Evolutionary conservation across 306 rosid genomes (phyloP).

Genomic region (Prunus mume): DNA sequence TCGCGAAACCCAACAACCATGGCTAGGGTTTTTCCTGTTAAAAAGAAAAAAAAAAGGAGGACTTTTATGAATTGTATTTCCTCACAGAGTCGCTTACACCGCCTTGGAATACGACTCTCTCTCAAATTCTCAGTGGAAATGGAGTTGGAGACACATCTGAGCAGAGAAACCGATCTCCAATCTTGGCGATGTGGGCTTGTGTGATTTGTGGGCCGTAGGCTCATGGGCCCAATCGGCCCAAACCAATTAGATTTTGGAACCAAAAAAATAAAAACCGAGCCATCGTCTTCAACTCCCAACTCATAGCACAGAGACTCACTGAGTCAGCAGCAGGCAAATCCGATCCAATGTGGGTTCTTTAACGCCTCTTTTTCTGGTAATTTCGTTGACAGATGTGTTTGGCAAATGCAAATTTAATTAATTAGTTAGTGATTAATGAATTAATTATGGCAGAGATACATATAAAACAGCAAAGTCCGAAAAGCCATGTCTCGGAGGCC

Average conservation of each 20-base stretch:
- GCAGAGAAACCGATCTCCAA: not conserved
- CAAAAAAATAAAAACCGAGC: not conserved
- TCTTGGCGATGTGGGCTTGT: not conserved
- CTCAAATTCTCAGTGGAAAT: not conserved
- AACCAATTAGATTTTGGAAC: not conserved
- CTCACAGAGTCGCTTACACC: not conserved
- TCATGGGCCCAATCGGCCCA: not conserved
- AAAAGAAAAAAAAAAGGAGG: not conserved
- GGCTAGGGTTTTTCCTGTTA: slow-evolving; percentile 18
- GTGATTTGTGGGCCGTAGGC: not conserved
- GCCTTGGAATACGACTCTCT: slow-evolving; percentile 12
- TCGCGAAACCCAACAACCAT: slow-evolving; percentile 33
- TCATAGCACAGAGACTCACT: not conserved
- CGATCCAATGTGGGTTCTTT: not conserved
- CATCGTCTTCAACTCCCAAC: not conserved
- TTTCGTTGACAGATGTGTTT: too few species aligned
- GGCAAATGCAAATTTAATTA: not conserved
- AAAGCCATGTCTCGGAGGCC: slow-evolving; percentile 57
- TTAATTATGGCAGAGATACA: not conserved
- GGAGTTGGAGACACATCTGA: not conserved
- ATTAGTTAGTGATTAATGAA: not conserved
- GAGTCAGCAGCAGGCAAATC: not conserved
- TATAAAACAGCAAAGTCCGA: not conserved
- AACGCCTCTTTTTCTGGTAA: not conserved
- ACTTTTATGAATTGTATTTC: not conserved